phyloP scores from a whole-genome alignment of 1,139 yeast genomes.

The Geotrichum citri-aurantii region DNA sequence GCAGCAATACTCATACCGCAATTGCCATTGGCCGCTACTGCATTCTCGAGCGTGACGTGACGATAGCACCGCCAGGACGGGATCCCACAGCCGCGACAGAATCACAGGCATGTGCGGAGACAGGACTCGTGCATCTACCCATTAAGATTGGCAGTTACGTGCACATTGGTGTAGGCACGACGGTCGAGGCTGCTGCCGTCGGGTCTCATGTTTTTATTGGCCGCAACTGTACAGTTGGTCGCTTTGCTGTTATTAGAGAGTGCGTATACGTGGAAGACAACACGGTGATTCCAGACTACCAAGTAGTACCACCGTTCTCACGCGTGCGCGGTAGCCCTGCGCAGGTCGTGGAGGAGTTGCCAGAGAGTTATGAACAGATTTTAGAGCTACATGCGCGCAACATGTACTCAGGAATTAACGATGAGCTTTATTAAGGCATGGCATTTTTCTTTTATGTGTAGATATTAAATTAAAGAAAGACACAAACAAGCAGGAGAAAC shows the following conservation, averaged over 20 bases:
- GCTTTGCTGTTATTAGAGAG: conserved; percentile 52
- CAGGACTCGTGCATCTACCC: conserved; percentile 30
- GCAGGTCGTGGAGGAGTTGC: conserved; percentile 28
- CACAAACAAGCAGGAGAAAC: neutral
- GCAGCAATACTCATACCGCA: conserved; percentile 29
- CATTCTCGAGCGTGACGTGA: conserved; percentile 27
- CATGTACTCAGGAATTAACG: conserved; percentile 30
- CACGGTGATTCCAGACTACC: conserved; percentile 49
- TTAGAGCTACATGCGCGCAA: conserved; percentile 34
- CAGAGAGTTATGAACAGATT: conserved; percentile 36
- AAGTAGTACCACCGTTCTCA: conserved; percentile 58
- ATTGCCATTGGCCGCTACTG: conserved; percentile 53
- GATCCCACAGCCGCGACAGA: conserved; percentile 22
- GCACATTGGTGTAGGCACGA: conserved; percentile 44
- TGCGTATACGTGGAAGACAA: conserved; percentile 51
- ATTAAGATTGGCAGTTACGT: conserved; percentile 55
- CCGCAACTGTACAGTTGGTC: conserved; percentile 50
- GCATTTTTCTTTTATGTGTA: neutral
- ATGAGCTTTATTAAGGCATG: conserved; percentile 29
- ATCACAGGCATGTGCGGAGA: conserved; percentile 16
- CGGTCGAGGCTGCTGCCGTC: conserved; percentile 39
- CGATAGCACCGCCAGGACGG: conserved; percentile 23
- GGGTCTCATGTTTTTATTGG: conserved; percentile 52
- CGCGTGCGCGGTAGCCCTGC: conserved; percentile 40
- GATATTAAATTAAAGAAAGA: neutral